Evolutionary conservation across 352 stramenopile species (phyloP).

Genomic region (Pythium phragmiticola): DNA sequence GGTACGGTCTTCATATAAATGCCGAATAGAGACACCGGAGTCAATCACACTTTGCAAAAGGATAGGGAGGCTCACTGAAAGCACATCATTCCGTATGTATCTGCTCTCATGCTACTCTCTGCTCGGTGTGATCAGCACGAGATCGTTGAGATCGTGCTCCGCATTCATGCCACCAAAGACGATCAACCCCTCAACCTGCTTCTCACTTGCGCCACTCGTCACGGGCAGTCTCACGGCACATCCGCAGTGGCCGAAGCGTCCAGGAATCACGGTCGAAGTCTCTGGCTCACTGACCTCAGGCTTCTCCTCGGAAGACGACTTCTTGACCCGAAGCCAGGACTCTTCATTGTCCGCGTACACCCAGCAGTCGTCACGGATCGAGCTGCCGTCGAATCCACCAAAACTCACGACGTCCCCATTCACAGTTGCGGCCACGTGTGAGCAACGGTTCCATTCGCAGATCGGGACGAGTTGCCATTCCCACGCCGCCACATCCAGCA

Average conservation of each 20-base stretch:
- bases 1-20: conserved; percentile 4
- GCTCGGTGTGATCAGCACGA: conserved; percentile 19
- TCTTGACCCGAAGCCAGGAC: conserved; percentile 33
- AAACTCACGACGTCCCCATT: conserved; percentile 41
- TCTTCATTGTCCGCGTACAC: conserved; percentile 46
- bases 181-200: conserved; percentile 28
- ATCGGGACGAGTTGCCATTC: conserved; percentile 53
- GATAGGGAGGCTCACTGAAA: no score
- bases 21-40: conserved; percentile 10
- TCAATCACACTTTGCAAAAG: neutral
- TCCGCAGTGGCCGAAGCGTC: conserved; percentile 54
- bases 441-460: conserved; percentile 57
- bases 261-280: neutral
- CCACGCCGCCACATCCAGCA: conserved; percentile 40
- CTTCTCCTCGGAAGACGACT: neutral
- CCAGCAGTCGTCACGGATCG: conserved; percentile 48
- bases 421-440: conserved; percentile 34
- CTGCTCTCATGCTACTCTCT: neutral
- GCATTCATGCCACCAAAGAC: conserved; percentile 57
- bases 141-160: conserved; percentile 28
- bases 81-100: no score
- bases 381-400: conserved; percentile 49
- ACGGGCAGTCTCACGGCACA: conserved; percentile 23
- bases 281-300: neutral
- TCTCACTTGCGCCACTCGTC: neutral